These are phyloP conservation scores for Tricholoma bakamatsutake DNA, from an alignment of 768 basidiomycete species.

Conservation along the genomic window DNA sequence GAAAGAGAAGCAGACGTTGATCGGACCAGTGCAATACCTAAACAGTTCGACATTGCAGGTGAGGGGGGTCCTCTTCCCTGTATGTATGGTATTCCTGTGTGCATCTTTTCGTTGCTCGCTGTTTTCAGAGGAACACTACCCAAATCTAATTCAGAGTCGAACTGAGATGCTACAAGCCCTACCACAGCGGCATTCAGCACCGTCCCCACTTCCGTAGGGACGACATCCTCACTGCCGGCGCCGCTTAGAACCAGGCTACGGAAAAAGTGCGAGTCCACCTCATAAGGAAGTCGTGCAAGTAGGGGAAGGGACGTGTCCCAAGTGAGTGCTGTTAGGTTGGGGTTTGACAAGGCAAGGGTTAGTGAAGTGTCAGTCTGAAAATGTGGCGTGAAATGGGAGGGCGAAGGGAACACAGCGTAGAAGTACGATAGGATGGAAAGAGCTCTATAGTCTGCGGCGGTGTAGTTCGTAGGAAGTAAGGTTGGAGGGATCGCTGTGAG, in stretches of 20 bases:
- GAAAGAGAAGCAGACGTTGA: conserved; percentile 23
- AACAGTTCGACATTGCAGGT: conserved; percentile 55
- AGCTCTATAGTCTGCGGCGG: conserved; percentile 66
- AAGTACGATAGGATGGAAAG: conserved; percentile 76
- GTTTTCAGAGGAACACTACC: background rate
- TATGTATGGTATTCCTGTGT: conserved; percentile 44
- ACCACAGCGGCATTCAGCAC: conserved; percentile 82
- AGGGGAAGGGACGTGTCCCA: conserved; percentile 75
- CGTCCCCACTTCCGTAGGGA: conserved; percentile 55
- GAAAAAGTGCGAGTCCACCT: conserved; percentile 53
- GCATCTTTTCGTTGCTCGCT: background rate
- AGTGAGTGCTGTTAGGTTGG: conserved; percentile 26
- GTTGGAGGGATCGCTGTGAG: conserved; percentile 42
- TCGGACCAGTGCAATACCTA: conserved; percentile 77
- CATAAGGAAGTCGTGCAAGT: conserved; percentile 64
- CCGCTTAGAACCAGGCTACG: conserved; percentile 66
- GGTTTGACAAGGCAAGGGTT: background rate
- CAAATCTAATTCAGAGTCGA: conserved; percentile 28
- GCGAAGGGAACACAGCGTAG: conserved; percentile 39
- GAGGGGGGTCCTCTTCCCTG: conserved; percentile 51
- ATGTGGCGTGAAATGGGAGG: conserved; percentile 6
- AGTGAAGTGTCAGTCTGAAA: background rate
- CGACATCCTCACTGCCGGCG: conserved; percentile 74
- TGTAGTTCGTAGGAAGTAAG: conserved; percentile 35
- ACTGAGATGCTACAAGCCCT: conserved; percentile 56